Evolutionary conservation across 176 grass and related monocot species (phyloP).

Genomic region (Aegilops bicornis): DNA sequence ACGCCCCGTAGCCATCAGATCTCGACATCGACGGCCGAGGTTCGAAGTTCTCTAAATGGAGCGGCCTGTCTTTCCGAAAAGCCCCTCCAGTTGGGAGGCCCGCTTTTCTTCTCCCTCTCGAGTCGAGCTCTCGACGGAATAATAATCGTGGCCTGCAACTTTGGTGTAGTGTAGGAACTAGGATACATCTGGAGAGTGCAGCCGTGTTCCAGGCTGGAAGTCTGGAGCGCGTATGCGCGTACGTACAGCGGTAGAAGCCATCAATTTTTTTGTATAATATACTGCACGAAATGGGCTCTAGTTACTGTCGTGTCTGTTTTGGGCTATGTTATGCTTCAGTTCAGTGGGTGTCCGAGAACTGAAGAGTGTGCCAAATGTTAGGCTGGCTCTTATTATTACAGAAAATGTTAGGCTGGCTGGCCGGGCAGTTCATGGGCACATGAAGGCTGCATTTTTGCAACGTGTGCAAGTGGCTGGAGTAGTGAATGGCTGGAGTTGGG

Average conservation of each 20-base stretch:
- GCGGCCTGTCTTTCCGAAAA: conserved; percentile 9
- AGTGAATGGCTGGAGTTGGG: conserved; percentile 16
- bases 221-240: neutral
- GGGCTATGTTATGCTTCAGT: neutral
- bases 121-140: neutral
- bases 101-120: conserved; percentile 6
- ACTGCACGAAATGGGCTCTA: neutral
- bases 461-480: neutral
- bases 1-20: too few relatives aligned
- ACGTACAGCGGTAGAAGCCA: neutral
- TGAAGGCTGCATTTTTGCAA: neutral
- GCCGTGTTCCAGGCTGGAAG: neutral
- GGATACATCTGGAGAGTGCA: conserved; percentile 10
- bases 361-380: neutral
- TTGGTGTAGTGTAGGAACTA: neutral
- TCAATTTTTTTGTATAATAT: neutral
- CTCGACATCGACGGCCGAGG: neutral
- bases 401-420: neutral
- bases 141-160: neutral
- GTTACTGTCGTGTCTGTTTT: neutral
- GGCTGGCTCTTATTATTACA: neutral
- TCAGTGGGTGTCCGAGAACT: neutral
- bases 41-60: neutral
- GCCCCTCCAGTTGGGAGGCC: neutral
- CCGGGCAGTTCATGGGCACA: neutral